These are phyloP conservation scores for Populus pruinosa DNA, from an alignment of 345 rosid species.

Conservation along the genomic window DNA sequence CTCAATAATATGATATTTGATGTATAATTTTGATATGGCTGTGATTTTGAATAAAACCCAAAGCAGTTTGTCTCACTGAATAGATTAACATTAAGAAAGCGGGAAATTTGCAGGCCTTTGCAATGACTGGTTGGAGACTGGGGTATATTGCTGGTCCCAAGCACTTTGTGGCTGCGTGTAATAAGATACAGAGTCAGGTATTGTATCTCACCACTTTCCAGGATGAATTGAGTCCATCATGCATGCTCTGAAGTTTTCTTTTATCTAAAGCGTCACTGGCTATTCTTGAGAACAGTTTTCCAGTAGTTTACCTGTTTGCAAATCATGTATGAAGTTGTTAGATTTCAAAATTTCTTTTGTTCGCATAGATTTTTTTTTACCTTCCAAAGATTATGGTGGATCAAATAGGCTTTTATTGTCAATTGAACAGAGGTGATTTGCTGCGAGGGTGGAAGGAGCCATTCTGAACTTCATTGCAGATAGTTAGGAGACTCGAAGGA, in stretches of 20 bases:
- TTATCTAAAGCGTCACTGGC: not conserved
- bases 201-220: not conserved
- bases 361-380: not conserved
- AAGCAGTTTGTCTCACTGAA: not conserved
- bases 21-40: not conserved
- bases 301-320: not conserved
- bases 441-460: not conserved
- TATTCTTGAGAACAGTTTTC: not conserved
- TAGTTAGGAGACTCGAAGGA: not conserved
- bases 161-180: slow-evolving; percentile 88
- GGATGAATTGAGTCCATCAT: not conserved
- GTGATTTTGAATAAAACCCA: not conserved
- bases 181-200: slow-evolving; percentile 98
- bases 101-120: slow-evolving; percentile 70
- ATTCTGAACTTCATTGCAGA: not conserved
- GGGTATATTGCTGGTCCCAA: slow-evolving; percentile 94
- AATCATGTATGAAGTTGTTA: not conserved
- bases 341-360: not conserved
- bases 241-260: not conserved
- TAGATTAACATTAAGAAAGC: slow-evolving; percentile 11
- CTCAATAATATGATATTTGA: not conserved
- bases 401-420: not conserved
- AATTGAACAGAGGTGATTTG: not conserved
- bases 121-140: slow-evolving; percentile 99
- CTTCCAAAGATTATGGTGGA: not conserved